phyloP scores from a whole-genome alignment of 2,329 filamentous ascomycete genomes.

The Albifimbria verrucaria region DNA sequence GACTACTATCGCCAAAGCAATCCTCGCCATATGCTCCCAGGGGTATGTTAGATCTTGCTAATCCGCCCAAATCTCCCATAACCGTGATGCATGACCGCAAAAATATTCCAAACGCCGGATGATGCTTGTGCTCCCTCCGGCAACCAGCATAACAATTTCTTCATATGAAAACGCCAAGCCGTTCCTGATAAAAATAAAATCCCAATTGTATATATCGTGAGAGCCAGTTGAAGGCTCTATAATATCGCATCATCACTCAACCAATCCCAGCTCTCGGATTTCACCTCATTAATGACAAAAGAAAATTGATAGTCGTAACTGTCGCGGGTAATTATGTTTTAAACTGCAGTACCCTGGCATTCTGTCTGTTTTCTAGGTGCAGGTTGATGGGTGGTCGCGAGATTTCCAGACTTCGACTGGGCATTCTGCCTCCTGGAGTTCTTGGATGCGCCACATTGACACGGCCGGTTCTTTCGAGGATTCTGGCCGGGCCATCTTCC shows the following conservation, averaged over 20 bases:
- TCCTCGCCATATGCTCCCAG: background rate
- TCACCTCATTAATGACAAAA: background rate
- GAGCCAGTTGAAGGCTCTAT: background rate
- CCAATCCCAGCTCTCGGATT: too few relatives aligned
- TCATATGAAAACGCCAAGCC: background rate
- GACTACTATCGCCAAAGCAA: background rate
- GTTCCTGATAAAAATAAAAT: background rate
- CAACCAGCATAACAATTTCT: background rate
- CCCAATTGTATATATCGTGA: background rate
- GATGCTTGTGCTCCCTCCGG: background rate
- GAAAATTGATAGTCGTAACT: too few relatives aligned
- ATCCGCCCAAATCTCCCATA: background rate
- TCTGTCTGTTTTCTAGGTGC: conserved; percentile 15
- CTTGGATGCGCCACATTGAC: conserved; percentile 57
- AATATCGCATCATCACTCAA: background rate
- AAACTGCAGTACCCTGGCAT: too few relatives aligned
- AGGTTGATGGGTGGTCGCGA: conserved; percentile 32
- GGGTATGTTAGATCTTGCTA: background rate
- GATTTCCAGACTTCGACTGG: conserved; percentile 56
- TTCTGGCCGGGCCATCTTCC: conserved; percentile 41
- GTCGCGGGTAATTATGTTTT: conserved; percentile 8
- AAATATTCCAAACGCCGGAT: background rate
- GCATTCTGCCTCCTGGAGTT: conserved; percentile 51
- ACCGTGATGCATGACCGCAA: background rate
- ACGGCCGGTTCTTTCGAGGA: conserved; percentile 48